Base-by-base conservation (phyloP, 257 asterid genomes). In the Buddleja alternifolia region DNA sequence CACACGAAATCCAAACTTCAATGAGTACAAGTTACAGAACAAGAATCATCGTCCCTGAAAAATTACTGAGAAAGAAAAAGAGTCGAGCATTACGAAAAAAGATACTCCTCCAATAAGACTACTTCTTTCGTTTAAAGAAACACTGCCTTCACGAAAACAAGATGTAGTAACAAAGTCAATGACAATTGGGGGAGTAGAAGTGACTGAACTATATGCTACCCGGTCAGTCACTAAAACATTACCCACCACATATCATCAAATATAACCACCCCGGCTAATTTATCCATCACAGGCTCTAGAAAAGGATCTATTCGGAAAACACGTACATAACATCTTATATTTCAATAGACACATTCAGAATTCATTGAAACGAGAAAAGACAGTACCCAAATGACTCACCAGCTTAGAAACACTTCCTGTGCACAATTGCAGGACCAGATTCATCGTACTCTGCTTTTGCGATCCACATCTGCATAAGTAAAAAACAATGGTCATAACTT, bases 341-440 rank as follows among this genome's bases (percentile, higher is more conserved):
- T 29, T 29, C 34, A 29, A 29, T 29, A 29, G 5, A 29, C 2
- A 29, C 3, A 29, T 15, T 6, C 7, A 8, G 32, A 8, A 34
- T 25, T 25, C 19, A 60, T 4, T 20, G 1, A 21, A 41, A 61
- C 54, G 48, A 51, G 20, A 51, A 23, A 36, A 8, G 47, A 12
- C n/a, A 1, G 23, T 40, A 47, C 36, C 41, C 37, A 20, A 11
- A 14, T 2, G 9, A 46, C 75, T 80, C 61, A 64, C 76, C 58
- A 59, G 67, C 79, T 83, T 73, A 82, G 80, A 84, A 84, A 75
- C 90, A 82, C 74, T 82, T 84, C 77, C 89, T 79, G 72, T 86
- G 93, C 71, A 86, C 93, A 41, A 86, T 80, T 51, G 90, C 80
- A 42, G 93, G 90, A 41, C 93, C 90, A 21, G 83, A 79, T 52